Base-by-base conservation (phyloP, 176 grass and related monocot genomes). In the Zoysia pacifica region DNA sequence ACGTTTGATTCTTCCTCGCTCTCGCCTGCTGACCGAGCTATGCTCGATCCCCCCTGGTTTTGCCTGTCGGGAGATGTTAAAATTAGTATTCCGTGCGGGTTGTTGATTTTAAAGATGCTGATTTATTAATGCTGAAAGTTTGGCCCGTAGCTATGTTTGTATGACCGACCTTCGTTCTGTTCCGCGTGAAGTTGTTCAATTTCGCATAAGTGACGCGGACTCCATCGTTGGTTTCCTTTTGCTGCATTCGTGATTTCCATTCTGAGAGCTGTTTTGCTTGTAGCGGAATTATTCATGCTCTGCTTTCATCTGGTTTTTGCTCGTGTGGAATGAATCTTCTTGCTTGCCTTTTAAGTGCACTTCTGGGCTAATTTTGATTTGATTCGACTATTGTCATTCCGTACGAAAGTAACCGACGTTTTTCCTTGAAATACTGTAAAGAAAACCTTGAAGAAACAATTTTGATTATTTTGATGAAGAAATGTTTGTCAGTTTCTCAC, bases 221-320 rank as follows among this genome's bases (percentile, higher is more conserved):
- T 67, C 14, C 49, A 38, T 40, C 5, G 9, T 73, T 68, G 6
- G 13, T 68, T 68, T 50, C 80, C 45, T n/a, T 82, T 74, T 54
- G 16, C 49, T 39, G 9, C 53, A 58, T 15, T 28, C 7, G 42
- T 38, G 46, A 46, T 59, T 19, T 38, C 5, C 48, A 35, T 63
- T 6, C 16, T 11, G 8, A 28, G 75, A 66, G 58, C 55, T 47
- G 47, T 59, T 44, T 74, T 53, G 58, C 47, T 40, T 78, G 38
- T 78, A 36, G 28, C 28, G 28, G 36, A 43, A 60, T 60, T 49
- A 78, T n/a, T 67, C 28, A 38, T 76, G 13, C 16, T 6, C 28
- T 9, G 13, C 8, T 61, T 51, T 70, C 28, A 28, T 28, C 28
- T 28, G 28, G 28, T 28, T 28, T 28, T 28, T 28, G 28, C 28